A percentile compares a stretch with the other conserved stretches of the same genome.
These are phyloP conservation scores for Apiotrichum montevideense DNA, from an alignment of 1,284 basidiomycete species.

Conservation along the genomic window DNA sequence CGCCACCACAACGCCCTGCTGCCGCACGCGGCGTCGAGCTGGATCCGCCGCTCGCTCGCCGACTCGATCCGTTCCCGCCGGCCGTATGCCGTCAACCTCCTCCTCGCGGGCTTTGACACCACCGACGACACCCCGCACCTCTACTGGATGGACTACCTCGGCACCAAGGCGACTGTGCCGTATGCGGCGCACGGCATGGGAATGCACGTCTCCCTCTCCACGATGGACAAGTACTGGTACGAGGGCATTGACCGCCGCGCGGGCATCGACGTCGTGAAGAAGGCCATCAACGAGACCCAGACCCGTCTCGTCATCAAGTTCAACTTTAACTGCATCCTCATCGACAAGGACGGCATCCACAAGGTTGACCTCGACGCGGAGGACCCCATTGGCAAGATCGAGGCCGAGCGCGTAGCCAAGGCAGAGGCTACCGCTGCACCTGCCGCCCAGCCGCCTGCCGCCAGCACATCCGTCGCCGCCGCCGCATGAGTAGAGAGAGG, in stretches of 20 bases:
- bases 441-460: not conserved
- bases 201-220: constrained; percentile 83
- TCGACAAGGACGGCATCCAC: constrained; percentile 82
- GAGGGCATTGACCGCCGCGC: constrained; percentile 56
- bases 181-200: constrained; percentile 96
- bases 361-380: constrained; percentile 54
- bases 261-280: constrained; percentile 71
- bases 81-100: constrained; percentile 86
- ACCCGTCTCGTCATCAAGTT: constrained; percentile 80
- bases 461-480: constrained; percentile 4
- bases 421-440: constrained; percentile 25
- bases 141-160: constrained; percentile 25
- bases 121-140: constrained; percentile 58
- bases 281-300: constrained; percentile 82
- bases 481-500: constrained; percentile 9
- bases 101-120: constrained; percentile 87
- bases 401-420: constrained; percentile 20
- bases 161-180: constrained; percentile 54
- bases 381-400: constrained; percentile 35
- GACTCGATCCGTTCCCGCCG: constrained; percentile 79
- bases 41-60: constrained; percentile 87
- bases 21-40: constrained; percentile 83
- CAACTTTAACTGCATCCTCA: constrained; percentile 80
- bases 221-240: constrained; percentile 71
- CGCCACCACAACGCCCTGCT: constrained; percentile 74